Evolutionary conservation across 768 basidiomycete species (phyloP).

Genomic region (Glaciozyma martinii): DNA sequence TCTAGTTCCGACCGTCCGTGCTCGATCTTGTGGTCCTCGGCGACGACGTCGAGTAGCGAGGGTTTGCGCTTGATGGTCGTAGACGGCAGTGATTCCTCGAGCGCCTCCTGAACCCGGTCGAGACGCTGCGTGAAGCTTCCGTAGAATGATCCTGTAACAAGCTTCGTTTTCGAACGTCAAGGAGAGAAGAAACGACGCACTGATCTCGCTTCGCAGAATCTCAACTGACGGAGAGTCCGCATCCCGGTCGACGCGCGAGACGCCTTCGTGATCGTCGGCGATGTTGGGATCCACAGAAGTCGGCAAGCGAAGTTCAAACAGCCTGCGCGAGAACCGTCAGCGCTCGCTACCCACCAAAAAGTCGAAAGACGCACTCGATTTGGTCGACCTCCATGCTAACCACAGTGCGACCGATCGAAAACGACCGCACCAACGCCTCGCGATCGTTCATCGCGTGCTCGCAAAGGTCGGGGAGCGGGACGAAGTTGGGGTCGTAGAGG

Average conservation of each 20-base stretch:
- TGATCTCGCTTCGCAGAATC: constrained; percentile 5
- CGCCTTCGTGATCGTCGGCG: background rate
- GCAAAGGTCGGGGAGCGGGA: constrained; percentile 18
- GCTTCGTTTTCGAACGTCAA: background rate
- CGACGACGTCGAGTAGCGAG: background rate
- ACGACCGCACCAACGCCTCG: constrained; percentile 14
- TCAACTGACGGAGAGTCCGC: background rate
- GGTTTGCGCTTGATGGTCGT: background rate
- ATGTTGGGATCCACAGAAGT: constrained; percentile 25
- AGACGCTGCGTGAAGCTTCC: background rate
- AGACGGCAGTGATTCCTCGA: background rate
- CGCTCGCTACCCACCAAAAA: background rate
- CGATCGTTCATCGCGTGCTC: constrained; percentile 13
- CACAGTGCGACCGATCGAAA: background rate
- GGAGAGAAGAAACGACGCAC: background rate
- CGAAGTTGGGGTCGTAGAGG: constrained; percentile 21
- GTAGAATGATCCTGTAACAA: constrained; percentile 8
- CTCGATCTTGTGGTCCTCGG: background rate
- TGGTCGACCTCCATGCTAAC: constrained; percentile 1
- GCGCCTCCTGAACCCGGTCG: background rate
- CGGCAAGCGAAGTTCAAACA: constrained; percentile 25
- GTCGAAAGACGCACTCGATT: constrained; percentile 7
- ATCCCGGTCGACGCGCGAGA: background rate
- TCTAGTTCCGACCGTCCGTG: background rate
- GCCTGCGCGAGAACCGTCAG: background rate